Percentiles rank a stretch among this genome's conserved stretches.
These are phyloP conservation scores for Nemania sp. DNA, from an alignment of 2,329 filamentous ascomycete species.

Conservation along the genomic window DNA sequence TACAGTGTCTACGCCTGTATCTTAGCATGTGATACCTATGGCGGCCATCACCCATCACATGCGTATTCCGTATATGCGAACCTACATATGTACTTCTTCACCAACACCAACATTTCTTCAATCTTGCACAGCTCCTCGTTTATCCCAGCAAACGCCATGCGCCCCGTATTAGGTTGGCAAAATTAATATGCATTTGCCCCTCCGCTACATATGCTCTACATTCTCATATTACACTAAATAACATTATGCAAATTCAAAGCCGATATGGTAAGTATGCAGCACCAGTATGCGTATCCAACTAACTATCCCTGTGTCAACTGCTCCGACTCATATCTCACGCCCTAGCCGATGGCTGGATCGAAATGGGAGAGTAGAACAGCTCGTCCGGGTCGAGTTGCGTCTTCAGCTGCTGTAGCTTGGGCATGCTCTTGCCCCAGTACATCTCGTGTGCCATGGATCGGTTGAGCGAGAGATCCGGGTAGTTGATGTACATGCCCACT, in stretches of 20 bases:
- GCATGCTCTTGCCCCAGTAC: slow-evolving; percentile 60
- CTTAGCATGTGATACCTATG: too few relatives aligned
- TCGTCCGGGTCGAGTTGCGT: slow-evolving; percentile 55
- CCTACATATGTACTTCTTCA: too few relatives aligned
- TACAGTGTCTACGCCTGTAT: too few relatives aligned
- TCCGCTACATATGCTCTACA: slow-evolving; percentile 7
- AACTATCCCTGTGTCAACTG: neutral
- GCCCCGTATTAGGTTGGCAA: too few relatives aligned
- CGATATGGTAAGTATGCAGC: neutral
- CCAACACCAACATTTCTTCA: too few relatives aligned
- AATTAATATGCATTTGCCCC: slow-evolving; percentile 15
- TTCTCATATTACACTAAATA: slow-evolving; percentile 17
- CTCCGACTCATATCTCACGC: slow-evolving; percentile 19
- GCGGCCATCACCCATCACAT: too few relatives aligned
- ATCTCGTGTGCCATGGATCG: slow-evolving; percentile 60
- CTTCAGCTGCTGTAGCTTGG: slow-evolving; percentile 55
- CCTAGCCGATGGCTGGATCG: slow-evolving; percentile 40
- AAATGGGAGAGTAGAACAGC: slow-evolving; percentile 58
- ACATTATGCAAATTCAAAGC: slow-evolving; percentile 19
- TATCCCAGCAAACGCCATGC: neutral
- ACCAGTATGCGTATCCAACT: neutral
- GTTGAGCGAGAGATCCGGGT: slow-evolving; percentile 62
- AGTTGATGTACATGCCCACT: slow-evolving; percentile 62
- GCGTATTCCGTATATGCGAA: too few relatives aligned
- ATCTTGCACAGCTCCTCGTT: too few relatives aligned